Percentiles rank a stretch among this genome's conserved stretches.
phyloP scores from a whole-genome alignment of 1,284 basidiomycete species.

The Rhodofomes roseus region DNA sequence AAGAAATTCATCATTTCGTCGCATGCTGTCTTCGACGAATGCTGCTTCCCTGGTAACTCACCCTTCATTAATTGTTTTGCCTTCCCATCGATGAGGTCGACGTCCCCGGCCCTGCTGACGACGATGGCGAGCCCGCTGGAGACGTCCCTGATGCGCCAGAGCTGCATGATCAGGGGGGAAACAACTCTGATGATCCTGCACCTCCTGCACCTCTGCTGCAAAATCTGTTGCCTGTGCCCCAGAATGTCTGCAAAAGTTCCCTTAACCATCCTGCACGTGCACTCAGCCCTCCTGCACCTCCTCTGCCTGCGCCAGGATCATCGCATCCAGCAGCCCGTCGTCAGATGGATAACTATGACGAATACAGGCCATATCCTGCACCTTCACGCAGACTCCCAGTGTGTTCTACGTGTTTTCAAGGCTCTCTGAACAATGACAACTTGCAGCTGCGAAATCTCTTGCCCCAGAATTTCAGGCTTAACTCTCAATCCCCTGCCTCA shows the following conservation, averaged over 20 bases:
- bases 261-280: background rate
- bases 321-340: conserved; percentile 4
- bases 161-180: conserved; percentile 8
- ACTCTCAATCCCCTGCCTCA: conserved; percentile 2
- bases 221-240: background rate
- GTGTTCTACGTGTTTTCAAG: conserved; percentile 3
- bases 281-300: conserved; percentile 1
- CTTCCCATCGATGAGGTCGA: background rate
- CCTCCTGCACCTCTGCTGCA: conserved; percentile 8
- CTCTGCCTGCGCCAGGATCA: conserved; percentile 5
- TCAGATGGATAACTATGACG: background rate
- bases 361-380: conserved; percentile 7
- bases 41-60: conserved; percentile 13
- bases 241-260: background rate
- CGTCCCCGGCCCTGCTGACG: background rate
- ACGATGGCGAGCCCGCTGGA: background rate
- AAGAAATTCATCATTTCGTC: conserved; percentile 20
- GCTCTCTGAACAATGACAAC: conserved; percentile 7
- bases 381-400: conserved; percentile 3
- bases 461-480: conserved; percentile 5
- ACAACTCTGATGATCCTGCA: conserved; percentile 6
- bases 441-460: conserved; percentile 3
- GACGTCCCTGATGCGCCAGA: background rate
- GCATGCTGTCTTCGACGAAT: conserved; percentile 28
- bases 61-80: conserved; percentile 4